Base-by-base conservation (phyloP, 306 rosid species). In the Abrus precatorius region DNA sequence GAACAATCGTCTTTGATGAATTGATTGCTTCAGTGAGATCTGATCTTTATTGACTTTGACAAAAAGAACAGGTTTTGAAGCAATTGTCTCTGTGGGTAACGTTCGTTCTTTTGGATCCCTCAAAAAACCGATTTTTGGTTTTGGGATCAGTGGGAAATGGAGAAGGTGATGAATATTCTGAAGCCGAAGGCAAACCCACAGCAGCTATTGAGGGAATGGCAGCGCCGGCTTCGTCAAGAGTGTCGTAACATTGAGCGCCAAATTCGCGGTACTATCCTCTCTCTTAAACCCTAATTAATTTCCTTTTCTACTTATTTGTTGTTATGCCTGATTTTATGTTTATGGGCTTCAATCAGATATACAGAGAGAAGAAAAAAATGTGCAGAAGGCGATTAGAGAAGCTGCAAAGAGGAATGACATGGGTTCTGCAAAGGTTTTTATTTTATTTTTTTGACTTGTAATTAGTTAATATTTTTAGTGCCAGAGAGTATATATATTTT, bases 401-500 rank as follows among this genome's bases (percentile, higher is more conserved):
- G 98, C 99, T 57, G 98, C 98, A 5, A 95, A 95, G 86, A 91
- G 99, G 77, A 95, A 92, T 63, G 98, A 95, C 88, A 90, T 95
- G 92, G 94, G 89, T 55, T 93, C 99, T 77, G 99, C 99, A 36
- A 95, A 93, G 99, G 99, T 95, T 64, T 63, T 61, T 8, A 12
- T 1, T 8, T 56, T 57, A 3, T 27, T n/a, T 55, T 43, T 30
- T 6, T 5, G 14, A 38, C 43, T 43, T 34, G 28, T 52, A 4
- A 47, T 72, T 80, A 73, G 56, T 68, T 53, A 36, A 56, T 12
- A 12, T 59, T 43, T 30, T 43, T 44, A 70, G 73, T 59, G 77
- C 5, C 45, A 13, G 60, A 68, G 4, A 74, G 44, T 11, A 2
- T 36, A 13, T 63, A 6, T 8, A 52, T 76, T 45, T 61, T 60